phyloP scores from a whole-genome alignment of 306 rosid genomes.

The Quillaja saponaria region DNA sequence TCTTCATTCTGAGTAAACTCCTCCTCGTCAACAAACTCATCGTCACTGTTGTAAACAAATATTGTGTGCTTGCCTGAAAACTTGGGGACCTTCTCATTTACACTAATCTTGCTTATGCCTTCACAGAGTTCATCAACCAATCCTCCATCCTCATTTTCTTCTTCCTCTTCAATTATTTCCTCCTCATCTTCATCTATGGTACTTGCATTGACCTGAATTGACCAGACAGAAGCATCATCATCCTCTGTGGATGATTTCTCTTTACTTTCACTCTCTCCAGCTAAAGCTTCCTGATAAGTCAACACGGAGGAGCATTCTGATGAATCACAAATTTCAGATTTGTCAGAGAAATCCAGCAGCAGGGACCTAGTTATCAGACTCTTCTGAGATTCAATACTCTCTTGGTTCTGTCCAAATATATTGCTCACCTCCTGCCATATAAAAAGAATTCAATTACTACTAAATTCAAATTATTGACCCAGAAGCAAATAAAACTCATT shows the following conservation, averaged over 20 bases:
- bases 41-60: constrained; percentile 17
- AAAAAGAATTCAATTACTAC: background rate
- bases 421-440: constrained; percentile 42
- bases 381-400: constrained; percentile 54
- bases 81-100: constrained; percentile 52
- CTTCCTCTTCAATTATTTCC: constrained; percentile 37
- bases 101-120: constrained; percentile 58
- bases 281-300: constrained; percentile 35
- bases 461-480: background rate
- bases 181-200: constrained; percentile 57
- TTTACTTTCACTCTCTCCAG: constrained; percentile 20
- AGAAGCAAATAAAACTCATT: background rate
- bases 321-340: constrained; percentile 49
- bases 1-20: constrained; percentile 18
- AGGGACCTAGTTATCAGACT: constrained; percentile 59
- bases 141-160: constrained; percentile 34
- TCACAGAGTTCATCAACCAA: constrained; percentile 67
- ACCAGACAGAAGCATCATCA: constrained; percentile 82
- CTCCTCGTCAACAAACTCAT: constrained; percentile 63
- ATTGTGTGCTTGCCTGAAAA: constrained; percentile 63
- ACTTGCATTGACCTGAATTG: constrained; percentile 82
- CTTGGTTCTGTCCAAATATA: constrained; percentile 40
- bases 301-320: constrained; percentile 58
- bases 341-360: constrained; percentile 79
- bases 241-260: constrained; percentile 51